Base-by-base conservation (phyloP, 495 filamentous ascomycete species). In the Bathelium albidoporum region DNA sequence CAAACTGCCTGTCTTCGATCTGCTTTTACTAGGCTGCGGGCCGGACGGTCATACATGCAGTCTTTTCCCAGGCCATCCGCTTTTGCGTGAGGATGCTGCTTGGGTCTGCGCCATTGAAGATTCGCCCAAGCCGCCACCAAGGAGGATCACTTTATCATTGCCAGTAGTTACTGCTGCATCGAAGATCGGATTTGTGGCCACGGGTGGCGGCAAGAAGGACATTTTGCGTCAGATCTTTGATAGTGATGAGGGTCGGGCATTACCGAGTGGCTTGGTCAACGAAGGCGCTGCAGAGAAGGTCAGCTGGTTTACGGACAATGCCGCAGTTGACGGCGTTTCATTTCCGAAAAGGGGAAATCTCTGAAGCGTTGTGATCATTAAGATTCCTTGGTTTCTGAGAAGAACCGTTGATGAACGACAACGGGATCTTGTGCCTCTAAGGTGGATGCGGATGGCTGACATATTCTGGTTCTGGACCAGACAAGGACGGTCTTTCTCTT, bases 41-140 rank as follows among this genome's bases (percentile, higher is more conserved):
- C 94, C 93, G 18, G 94, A 98, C 72, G 94, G 94, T 41, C 94
- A 98, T 76, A 97, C 94, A 28, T 97, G 95, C 87, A 91, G 87
- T 68, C 80, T 97, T 32, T 98, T 98, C 79, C 95, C 94, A 5
- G 87, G 87, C 29, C 93, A 96, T 67, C 84, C 85, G 52, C 80
- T 97, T 44, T 80, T 98, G 65, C 84, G 92, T 45, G 94, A 97
- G 79, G 84, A 84, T 63, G 86, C 88, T 69, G 92, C 91, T 36
- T 98, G 94, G 94, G 91, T 97, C 12, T 87, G 89, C 4, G 82
- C 92, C 2, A 91, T 95, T 69, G 85, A 85, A 71, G 89, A 97
- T 76, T 95, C 89, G 26, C 94, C 94, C 32, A 98, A 98, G 83
- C 91, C 93, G 28, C 94, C 94, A 22, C 81, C 90, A 44, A 86